A percentile compares a stretch with the other conserved stretches of the same genome.
These are phyloP conservation scores for Angophora floribunda DNA, from an alignment of 345 rosid genomes.

Conservation along the genomic window DNA sequence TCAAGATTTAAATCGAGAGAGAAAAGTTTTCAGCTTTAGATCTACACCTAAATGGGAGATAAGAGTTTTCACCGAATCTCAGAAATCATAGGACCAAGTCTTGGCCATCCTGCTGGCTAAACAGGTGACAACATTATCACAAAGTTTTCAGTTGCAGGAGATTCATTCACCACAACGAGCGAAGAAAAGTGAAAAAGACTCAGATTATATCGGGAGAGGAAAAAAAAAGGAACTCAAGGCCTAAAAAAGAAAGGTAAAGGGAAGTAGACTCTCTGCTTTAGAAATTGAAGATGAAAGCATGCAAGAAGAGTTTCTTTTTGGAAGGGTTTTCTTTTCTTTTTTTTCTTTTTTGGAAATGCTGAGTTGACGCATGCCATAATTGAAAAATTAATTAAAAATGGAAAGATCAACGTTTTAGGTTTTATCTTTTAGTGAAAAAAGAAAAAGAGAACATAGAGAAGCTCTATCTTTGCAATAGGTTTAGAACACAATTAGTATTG, in stretches of 20 bases:
- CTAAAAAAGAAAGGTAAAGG: background rate
- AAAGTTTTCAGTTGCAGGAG: background rate
- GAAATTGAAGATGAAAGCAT: background rate
- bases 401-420: background rate
- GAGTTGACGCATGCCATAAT: background rate
- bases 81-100: no score
- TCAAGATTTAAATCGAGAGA: no score
- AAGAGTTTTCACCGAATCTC: no score
- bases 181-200: no score
- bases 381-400: background rate
- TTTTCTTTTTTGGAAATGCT: no score
- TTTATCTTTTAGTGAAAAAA: background rate
- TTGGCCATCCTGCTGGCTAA: background rate
- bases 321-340: background rate
- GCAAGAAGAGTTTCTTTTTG: background rate
- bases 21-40: background rate
- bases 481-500: fast-evolving
- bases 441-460: background rate
- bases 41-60: background rate
- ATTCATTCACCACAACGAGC: background rate
- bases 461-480: background rate
- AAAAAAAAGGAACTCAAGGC: background rate
- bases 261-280: background rate
- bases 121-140: fast-evolving
- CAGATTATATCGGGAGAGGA: no score